Conservation (phyloP, 177 flowering plant genomes). For the Telopea speciosissima region DNA sequence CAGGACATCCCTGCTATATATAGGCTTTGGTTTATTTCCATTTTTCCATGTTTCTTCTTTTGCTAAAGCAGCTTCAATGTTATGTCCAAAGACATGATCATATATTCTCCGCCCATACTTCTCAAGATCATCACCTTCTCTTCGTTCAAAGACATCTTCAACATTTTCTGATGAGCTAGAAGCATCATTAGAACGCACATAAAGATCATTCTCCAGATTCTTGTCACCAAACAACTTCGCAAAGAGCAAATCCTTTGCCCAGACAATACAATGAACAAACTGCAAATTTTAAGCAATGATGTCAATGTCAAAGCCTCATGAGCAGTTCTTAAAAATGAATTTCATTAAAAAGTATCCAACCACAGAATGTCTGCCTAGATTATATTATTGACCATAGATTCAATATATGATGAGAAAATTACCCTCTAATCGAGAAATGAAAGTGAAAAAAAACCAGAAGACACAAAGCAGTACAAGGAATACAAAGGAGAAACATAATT, state of each 20-base stretch:
- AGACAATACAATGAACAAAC: conserved; percentile 98
- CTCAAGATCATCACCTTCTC: conserved; percentile 59
- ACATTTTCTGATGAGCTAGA: conserved; percentile 51
- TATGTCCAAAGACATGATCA: conserved; percentile 97
- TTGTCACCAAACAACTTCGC: conserved; percentile 91
- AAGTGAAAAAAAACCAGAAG: neutral
- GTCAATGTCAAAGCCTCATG: conserved; percentile 7
- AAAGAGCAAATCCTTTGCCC: conserved; percentile 98
- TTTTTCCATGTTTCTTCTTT: conserved; percentile 96
- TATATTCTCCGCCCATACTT: conserved; percentile 81
- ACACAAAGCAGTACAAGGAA: neutral
- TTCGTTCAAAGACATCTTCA: conserved; percentile 69
- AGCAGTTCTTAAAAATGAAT: neutral
- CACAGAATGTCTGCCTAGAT: neutral
- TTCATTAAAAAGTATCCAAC: neutral
- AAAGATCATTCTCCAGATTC: conserved; percentile 89
- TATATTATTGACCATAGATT: neutral
- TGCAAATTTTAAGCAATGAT: conserved; percentile 32
- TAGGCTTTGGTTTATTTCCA: conserved; percentile 76
- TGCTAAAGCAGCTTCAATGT: conserved; percentile 80
- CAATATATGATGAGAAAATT: neutral
- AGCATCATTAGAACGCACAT: conserved; percentile 72
- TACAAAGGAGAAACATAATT: neutral
- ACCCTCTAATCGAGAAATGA: neutral
- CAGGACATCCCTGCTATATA: conserved; percentile 58